Conservation (phyloP, 345 rosid genomes). For the Mangifera indica region DNA sequence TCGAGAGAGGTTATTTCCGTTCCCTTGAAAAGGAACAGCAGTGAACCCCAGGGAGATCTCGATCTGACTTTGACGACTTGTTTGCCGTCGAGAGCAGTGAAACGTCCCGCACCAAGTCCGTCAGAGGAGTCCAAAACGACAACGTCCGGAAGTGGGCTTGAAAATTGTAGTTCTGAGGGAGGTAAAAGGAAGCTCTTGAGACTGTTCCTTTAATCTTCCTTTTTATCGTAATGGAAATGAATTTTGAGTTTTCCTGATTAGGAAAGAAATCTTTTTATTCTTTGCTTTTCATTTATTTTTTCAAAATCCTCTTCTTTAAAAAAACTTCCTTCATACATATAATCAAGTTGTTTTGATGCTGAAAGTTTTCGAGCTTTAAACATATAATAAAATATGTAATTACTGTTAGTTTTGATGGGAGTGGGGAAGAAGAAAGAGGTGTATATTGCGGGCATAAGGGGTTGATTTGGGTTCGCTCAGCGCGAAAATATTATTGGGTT, state of each 20-base stretch:
- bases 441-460: no score
- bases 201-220: constrained; percentile 19
- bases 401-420: no score
- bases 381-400: no score
- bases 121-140: constrained; percentile 57
- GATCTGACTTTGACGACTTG: constrained; percentile 26
- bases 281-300: no score
- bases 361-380: no score
- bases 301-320: no score
- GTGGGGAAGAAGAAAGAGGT: no score
- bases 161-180: not conserved
- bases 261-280: no score
- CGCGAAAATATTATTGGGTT: no score
- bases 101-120: constrained; percentile 30
- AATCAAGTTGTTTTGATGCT: no score
- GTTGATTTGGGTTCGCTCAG: no score
- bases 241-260: not conserved
- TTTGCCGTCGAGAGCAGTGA: constrained; percentile 21
- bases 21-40: constrained; percentile 19
- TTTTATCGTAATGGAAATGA: not conserved
- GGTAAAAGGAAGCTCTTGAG: constrained; percentile 36
- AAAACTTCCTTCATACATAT: no score
- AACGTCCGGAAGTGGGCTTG: constrained; percentile 24
- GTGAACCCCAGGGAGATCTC: constrained; percentile 14
- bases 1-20: not conserved